Evolutionary conservation across 441 rosid genomes (phyloP).

Genomic region (Aleurites moluccanus): DNA sequence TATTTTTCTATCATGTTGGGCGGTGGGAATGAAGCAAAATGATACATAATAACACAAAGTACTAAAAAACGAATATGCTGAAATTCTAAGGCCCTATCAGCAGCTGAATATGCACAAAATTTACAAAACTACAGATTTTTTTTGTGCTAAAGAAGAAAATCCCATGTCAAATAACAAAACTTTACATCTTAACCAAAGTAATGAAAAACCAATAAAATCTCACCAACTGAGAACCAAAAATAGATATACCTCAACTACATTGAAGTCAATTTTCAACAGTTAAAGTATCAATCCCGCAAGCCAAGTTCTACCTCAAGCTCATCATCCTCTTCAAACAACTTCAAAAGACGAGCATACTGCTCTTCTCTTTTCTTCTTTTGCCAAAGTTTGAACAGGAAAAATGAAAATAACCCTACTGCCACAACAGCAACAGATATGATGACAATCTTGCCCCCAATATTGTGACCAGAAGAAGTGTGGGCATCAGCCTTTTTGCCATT

Average conservation of each 20-base stretch:
- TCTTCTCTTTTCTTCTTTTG: slow-evolving; percentile 97
- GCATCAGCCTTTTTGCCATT: slow-evolving; percentile 40
- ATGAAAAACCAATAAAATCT: background rate
- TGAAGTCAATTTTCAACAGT: slow-evolving; percentile 16
- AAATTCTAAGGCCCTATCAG: background rate
- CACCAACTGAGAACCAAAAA: background rate
- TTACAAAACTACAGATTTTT: background rate
- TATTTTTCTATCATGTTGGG: background rate
- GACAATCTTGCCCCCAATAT: slow-evolving; percentile 49
- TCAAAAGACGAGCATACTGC: slow-evolving; percentile 89
- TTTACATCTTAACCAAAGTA: background rate
- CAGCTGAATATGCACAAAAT: background rate
- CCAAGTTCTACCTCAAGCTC: slow-evolving; percentile 98
- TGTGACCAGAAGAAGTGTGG: slow-evolving; percentile 42
- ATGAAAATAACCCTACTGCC: slow-evolving; percentile 53
- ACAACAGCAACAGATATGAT: slow-evolving; percentile 49
- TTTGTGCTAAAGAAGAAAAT: background rate
- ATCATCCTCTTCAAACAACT: slow-evolving; percentile 97
- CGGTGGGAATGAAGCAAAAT: background rate
- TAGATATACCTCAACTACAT: slow-evolving; percentile 30
- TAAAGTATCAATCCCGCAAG: slow-evolving; percentile 61
- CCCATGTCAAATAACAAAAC: background rate
- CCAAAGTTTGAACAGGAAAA: slow-evolving; percentile 80
- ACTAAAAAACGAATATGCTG: background rate
- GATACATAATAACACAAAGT: background rate